Evolutionary conservation across 768 basidiomycete species (phyloP).

Genomic region (Kwoniella newhampshirensis): DNA sequence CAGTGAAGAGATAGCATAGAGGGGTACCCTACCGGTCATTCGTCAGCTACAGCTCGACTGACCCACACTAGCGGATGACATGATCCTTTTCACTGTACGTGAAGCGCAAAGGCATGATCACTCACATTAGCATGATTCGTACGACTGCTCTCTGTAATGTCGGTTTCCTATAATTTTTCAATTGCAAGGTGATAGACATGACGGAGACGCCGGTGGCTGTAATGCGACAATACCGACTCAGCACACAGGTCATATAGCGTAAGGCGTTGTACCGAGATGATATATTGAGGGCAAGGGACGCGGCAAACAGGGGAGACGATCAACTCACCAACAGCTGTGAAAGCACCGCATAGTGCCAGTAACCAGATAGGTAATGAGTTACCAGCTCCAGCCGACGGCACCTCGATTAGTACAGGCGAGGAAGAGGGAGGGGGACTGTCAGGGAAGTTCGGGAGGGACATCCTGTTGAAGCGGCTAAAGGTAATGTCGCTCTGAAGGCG

Average conservation of each 20-base stretch:
- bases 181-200: constrained; percentile 52
- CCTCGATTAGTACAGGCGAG: constrained; percentile 13
- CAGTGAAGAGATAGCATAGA: constrained; percentile 86
- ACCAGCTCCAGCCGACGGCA: constrained; percentile 41
- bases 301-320: neutral
- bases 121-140: constrained; percentile 90
- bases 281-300: no score
- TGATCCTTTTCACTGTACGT: no score
- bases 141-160: constrained; percentile 72
- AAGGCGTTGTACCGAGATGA: neutral
- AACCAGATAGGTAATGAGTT: constrained; percentile 47
- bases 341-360: constrained; percentile 48
- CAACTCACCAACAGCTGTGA: constrained; percentile 48
- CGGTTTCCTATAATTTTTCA: constrained; percentile 53
- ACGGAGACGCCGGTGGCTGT: constrained; percentile 49
- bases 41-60: no score
- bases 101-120: no score
- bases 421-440: constrained; percentile 12
- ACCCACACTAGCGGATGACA: no score
- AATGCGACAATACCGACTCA: neutral
- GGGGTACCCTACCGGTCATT: constrained; percentile 65
- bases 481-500: no score
- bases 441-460: constrained; percentile 44
- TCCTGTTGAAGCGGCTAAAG: no score
- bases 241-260: neutral